Base-by-base conservation (phyloP, 2,329 filamentous ascomycete genomes). In the Xylariaceae sp. region DNA sequence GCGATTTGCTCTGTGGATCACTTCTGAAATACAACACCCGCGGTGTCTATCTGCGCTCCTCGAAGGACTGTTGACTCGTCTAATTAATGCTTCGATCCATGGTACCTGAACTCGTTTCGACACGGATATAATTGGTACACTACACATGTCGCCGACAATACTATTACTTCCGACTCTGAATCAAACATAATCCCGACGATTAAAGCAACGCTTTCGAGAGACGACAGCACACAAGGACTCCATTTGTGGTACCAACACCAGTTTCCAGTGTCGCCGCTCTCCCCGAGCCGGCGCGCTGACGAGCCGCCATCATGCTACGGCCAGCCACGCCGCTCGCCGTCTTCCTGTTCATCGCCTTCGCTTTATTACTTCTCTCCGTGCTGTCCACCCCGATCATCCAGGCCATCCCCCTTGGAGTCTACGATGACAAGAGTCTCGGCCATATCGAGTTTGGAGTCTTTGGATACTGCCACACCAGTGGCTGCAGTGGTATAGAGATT, bases 371-470 rank as follows among this genome's bases (percentile, higher is more conserved):
- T 42, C 77, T 99, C 36, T 89, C 90, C 42, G 89, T 91, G 36
- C 74, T 99, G n/a, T 96, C 92, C 1, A 91, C 90, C 0, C 94
- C 94, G 15, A 83, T 99, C 59, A 86, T 97, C 66, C 84, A 87
- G 64, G 80, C 77, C 22, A 95, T 99, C 42, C 89, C 90, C 10
- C 77, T 99, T 39, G 91, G 88, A 35, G 84, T 82, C 45, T 92
- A 85, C 65, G 73, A 85, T 39, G 84, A 86, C 61, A 81, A 88
- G 59, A 84, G 83, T 58, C 96, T 95, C 74, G 94, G 94, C 41
- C 90, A 96, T 18, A 82, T 89, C 59, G 85, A 84, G 58, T 96
- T 95, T 75, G 94, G 94, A 43, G 91, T 97, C 43, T 92, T 97
- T 73, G 94, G 94, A 22, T 95, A 83, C 63, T 99, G 94, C 70